Evolutionary conservation across 164 flowering plant species (phyloP).

Genomic region (Buxus sempervirens): DNA sequence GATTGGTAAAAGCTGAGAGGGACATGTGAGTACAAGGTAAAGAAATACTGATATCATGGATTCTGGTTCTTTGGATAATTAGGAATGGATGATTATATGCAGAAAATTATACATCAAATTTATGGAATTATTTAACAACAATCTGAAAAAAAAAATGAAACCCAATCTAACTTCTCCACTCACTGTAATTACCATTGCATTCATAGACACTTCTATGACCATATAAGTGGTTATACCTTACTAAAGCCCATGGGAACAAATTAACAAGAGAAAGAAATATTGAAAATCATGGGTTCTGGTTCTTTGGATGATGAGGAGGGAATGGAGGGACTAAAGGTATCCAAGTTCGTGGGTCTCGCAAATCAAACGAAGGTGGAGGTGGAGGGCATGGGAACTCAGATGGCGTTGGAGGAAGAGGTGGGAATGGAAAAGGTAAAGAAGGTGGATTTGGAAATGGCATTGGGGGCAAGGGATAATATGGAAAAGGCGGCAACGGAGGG

Average conservation of each 20-base stretch:
- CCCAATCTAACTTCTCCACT: no score
- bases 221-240: no score
- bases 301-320: constrained; percentile 18
- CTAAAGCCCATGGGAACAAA: no score
- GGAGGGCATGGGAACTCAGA: constrained; percentile 20
- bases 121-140: no score
- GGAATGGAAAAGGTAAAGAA: constrained; percentile 16
- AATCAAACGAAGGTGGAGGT: constrained; percentile 24
- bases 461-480: constrained; percentile 29
- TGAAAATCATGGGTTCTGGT: constrained; percentile 6
- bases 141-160: no score
- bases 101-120: no score
- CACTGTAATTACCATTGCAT: no score
- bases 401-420: constrained; percentile 22
- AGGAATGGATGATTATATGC: not conserved
- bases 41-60: constrained; percentile 19
- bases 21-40: not conserved
- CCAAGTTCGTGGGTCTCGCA: constrained; percentile 37
- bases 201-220: no score
- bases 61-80: constrained; percentile 15
- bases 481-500: constrained; percentile 21
- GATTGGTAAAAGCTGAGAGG: not conserved
- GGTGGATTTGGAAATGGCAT: constrained; percentile 13
- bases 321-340: constrained; percentile 28
- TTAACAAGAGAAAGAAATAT: no score